Base-by-base conservation (phyloP, 768 basidiomycete species). In the Mycena filopes region DNA sequence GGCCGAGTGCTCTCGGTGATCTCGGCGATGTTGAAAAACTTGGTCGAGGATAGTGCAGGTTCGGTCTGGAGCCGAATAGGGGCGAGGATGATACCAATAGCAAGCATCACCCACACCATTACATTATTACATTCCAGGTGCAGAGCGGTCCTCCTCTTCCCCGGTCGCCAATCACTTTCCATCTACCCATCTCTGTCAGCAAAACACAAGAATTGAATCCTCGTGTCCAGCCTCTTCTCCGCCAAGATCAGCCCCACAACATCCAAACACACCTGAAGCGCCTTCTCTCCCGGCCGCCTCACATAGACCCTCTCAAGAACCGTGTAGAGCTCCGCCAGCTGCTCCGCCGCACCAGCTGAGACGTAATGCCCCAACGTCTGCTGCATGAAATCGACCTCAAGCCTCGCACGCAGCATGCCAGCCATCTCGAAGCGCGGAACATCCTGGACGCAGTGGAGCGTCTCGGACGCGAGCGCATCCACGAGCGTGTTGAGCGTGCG, bases 361-460 rank as follows among this genome's bases (percentile, higher is more conserved):
- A 98, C 92, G 75, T 97, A 96, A 70, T 92, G 90, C 31, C 90
- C 88, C 45, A 99, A 82, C 6, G 94, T 95, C 80, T 99, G 98
- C 77, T 99, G 97, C 83, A 99, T 90, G 82, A 99, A 99, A 79
- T 99, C 98, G 69, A 99, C 98, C 78, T 99, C 97, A 26, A 99
- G 89, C 5, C 98, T 99, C 16, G 98, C 98, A 49, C 94, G 88
- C 46, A 99, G 84, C 97, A 99, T 99, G 11, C 98, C 98, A 29
- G 98, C 98, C 91, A 98, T 98, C 18, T 96, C 96, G 73, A 98
- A 98, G 51, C 90, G 86, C 72, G 90, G 91, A 43, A 99, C 89
- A 77, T 96, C 90, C 70, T 86, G 86, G 86, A 99, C 96, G 76
- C 90, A 93, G 15, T 83, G 84, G 57, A 98, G 81, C 0, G 96